Conservation (phyloP, 2,329 filamentous ascomycete genomes). For the Penicillium thymicola region DNA sequence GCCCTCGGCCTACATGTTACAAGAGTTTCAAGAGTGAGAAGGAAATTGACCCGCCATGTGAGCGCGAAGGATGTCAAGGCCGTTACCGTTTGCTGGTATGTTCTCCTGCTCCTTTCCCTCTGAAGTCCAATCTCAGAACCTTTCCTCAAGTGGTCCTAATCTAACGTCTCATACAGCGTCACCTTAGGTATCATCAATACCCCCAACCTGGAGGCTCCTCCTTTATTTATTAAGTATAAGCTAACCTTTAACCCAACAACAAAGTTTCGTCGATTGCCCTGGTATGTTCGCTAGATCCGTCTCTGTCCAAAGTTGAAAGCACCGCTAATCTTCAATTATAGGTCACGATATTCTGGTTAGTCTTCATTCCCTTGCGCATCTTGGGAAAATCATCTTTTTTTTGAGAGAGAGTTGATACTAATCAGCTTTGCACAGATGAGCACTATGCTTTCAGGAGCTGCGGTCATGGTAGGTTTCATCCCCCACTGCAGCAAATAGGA, state of each 20-base stretch:
- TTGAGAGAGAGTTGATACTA: background rate
- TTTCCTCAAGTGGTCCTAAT: background rate
- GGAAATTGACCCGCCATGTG: constrained; percentile 93
- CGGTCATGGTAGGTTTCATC: constrained; percentile 67
- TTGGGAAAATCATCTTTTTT: background rate
- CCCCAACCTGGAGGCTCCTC: background rate
- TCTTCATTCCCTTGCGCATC: background rate
- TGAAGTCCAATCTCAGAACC: background rate
- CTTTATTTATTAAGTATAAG: background rate
- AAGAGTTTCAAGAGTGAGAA: constrained; percentile 98
- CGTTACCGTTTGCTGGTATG: constrained; percentile 88
- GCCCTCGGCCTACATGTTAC: constrained; percentile 92
- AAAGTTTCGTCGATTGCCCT: constrained; percentile 93
- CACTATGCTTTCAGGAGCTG: constrained; percentile 98
- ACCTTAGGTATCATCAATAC: constrained; percentile 3
- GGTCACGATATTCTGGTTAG: constrained; percentile 88
- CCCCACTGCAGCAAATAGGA: background rate
- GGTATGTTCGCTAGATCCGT: constrained; percentile 33
- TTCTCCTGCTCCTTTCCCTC: constrained; percentile 52
- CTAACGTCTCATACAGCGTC: constrained; percentile 5
- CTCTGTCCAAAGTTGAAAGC: background rate
- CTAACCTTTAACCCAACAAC: constrained; percentile 17
- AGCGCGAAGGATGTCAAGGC: constrained; percentile 85
- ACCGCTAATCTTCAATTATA: background rate
- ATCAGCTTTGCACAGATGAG: constrained; percentile 62